Evolutionary conservation across 2,329 filamentous ascomycete genomes (phyloP), one percentile per base, ranked within the genome.

Genomic region (Aaosphaeria arxii): DNA sequence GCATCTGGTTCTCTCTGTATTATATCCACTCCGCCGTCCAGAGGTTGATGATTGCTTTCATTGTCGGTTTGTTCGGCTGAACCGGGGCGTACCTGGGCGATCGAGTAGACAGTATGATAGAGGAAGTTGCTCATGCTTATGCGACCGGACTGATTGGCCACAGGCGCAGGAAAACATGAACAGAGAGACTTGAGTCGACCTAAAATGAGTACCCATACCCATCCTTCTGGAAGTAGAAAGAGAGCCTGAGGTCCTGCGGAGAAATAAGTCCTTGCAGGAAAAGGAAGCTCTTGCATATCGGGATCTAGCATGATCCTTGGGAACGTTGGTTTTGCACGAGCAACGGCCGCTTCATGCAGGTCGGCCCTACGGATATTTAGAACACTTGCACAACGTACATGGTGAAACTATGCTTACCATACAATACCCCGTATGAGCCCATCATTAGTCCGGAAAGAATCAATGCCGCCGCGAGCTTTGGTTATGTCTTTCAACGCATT

Each of bases 141-240:
- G 4, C 54, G 44, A 11, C 54, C 44, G 2, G 60, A 54, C 29
- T 46, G 38, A 1, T 17, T 39, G 3, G 46, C 38, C 60, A 56
- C 63, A 7, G 42, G 51, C 7, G 53, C 45, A 0, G 59, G 58
- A n/a, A 48, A 35, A 7, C 57, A 60, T 4, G 61, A 49, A 4
- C 52, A 55, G 33, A 64, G 52, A 9, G 57, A 57, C 39, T 63
- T 60, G 1, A 64, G 44, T 6, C 50, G 54, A 48, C 62, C 56
- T 49, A 64, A 62, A 6, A 62, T 57, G 51, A 63, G 62, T 48
- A 57, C 62, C 17, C 62, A 55, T 7, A 62, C 45, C 7, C 50
- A 38, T 6, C 52, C 45, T 6, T 53, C 30, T 1, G 59, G 55
- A 13, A 64, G 51, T n/a, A 55, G 57, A 11, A 63, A 53, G 5